These are phyloP conservation scores for Nicotiana undulata DNA, from an alignment of 257 asterid genomes.

Conservation along the genomic window DNA sequence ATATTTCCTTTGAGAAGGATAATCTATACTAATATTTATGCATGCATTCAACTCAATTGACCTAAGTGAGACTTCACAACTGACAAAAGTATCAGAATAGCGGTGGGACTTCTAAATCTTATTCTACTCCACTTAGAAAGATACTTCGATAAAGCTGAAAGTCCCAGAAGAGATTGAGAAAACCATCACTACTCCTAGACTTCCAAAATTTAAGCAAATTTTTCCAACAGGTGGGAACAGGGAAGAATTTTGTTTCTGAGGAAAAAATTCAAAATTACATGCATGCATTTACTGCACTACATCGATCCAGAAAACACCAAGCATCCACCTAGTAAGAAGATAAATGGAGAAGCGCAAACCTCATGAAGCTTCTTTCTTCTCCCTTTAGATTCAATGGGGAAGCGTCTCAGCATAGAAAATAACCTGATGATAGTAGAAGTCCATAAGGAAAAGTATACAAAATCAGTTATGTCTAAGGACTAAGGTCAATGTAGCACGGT, in stretches of 20 bases:
- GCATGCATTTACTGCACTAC: neutral
- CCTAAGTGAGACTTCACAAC: neutral
- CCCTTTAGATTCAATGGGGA: conserved; percentile 95
- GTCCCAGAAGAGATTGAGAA: neutral
- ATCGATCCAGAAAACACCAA: neutral
- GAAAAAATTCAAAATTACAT: neutral
- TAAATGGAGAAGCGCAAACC: neutral
- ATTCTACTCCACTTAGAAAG: neutral
- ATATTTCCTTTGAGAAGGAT: too few species aligned
- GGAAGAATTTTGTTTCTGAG: neutral
- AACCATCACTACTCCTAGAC: neutral
- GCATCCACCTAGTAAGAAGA: neutral
- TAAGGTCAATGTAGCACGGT: neutral
- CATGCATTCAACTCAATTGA: neutral
- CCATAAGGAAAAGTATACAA: neutral
- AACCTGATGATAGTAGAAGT: conserved; percentile 38
- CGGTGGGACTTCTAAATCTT: neutral
- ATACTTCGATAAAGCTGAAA: neutral
- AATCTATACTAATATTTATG: neutral
- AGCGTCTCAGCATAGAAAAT: conserved; percentile 81
- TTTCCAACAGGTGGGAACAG: neutral
- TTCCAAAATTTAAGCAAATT: neutral
- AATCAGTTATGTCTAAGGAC: neutral
- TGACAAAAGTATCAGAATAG: neutral
- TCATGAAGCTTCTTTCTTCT: conserved; percentile 81